Conservation (phyloP, 2,329 filamentous ascomycete species). For the Fusarium sp. region DNA sequence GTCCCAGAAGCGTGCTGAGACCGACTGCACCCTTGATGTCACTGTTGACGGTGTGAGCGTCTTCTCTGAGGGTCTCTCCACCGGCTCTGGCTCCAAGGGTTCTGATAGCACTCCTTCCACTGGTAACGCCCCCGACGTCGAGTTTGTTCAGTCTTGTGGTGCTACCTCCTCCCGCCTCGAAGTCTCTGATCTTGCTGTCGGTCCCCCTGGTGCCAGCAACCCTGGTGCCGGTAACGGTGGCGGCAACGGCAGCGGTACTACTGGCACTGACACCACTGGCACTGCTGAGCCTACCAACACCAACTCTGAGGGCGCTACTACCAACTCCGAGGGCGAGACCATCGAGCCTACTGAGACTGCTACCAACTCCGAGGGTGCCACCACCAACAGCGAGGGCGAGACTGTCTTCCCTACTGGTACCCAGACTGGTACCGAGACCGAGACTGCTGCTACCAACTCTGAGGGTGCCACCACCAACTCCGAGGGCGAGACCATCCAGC, state of each 20-base stretch:
- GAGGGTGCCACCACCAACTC: constrained; percentile 3
- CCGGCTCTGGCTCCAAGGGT: background rate
- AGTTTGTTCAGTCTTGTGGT: constrained; percentile 23
- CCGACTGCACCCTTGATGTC: constrained; percentile 8
- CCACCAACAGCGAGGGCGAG: constrained; percentile 7
- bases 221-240: background rate
- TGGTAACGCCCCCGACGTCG: background rate
- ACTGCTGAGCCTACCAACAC: background rate
- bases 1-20: constrained; percentile 1
- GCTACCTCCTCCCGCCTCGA: background rate
- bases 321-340: background rate
- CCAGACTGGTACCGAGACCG: background rate
- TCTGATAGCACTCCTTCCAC: accelerated
- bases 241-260: background rate
- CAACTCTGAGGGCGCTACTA: background rate
- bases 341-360: background rate
- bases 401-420: background rate
- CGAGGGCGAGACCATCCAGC: background rate
- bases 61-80: background rate
- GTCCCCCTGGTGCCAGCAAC: background rate
- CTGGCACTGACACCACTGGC: constrained; percentile 49
- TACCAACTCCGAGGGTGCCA: background rate
- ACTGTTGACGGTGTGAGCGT: background rate
- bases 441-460: background rate
- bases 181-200: background rate